Evolutionary conservation across 495 filamentous ascomycete genomes (phyloP).

Genomic region (Tuber umbilicatum): DNA sequence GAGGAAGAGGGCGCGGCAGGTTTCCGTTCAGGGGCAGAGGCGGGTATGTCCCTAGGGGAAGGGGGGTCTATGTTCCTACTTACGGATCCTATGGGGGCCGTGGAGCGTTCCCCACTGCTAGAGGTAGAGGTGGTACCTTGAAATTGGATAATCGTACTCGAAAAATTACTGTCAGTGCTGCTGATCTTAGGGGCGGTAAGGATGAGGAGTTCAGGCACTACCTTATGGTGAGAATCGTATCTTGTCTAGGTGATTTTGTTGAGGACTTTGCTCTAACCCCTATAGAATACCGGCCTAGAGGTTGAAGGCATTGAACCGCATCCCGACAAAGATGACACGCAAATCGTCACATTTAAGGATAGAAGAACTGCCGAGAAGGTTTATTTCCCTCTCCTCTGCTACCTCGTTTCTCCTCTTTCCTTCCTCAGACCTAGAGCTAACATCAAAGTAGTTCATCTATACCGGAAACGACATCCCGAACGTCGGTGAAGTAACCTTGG

Average conservation of each 20-base stretch:
- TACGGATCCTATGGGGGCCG: constrained; percentile 46
- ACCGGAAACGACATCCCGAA: constrained; percentile 59
- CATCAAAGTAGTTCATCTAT: constrained; percentile 53
- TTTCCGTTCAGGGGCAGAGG: constrained; percentile 49
- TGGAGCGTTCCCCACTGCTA: constrained; percentile 47
- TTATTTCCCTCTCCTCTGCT: constrained; percentile 24
- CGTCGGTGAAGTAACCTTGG: constrained; percentile 67
- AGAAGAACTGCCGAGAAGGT: constrained; percentile 76
- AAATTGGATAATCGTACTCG: constrained; percentile 84
- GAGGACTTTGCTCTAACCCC: constrained; percentile 25
- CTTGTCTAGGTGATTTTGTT: constrained; percentile 8
- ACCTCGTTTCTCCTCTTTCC: background rate
- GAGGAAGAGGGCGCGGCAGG: constrained; percentile 45
- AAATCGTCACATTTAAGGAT: constrained; percentile 78
- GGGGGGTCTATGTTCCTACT: constrained; percentile 38
- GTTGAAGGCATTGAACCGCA: constrained; percentile 68
- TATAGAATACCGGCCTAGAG: constrained; percentile 67
- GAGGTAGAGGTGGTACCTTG: constrained; percentile 55
- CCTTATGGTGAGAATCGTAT: constrained; percentile 62
- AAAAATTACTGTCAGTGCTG: constrained; percentile 63
- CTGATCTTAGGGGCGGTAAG: constrained; percentile 59
- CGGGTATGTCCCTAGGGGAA: constrained; percentile 56
- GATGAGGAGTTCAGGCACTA: constrained; percentile 82
- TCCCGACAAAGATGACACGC: constrained; percentile 51
- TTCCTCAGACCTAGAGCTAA: constrained; percentile 44